A percentile compares a stretch with the other conserved stretches of the same genome.
These are phyloP conservation scores for Scenedesmus sp. DNA, from an alignment of 163 green algal species.

Conservation along the genomic window DNA sequence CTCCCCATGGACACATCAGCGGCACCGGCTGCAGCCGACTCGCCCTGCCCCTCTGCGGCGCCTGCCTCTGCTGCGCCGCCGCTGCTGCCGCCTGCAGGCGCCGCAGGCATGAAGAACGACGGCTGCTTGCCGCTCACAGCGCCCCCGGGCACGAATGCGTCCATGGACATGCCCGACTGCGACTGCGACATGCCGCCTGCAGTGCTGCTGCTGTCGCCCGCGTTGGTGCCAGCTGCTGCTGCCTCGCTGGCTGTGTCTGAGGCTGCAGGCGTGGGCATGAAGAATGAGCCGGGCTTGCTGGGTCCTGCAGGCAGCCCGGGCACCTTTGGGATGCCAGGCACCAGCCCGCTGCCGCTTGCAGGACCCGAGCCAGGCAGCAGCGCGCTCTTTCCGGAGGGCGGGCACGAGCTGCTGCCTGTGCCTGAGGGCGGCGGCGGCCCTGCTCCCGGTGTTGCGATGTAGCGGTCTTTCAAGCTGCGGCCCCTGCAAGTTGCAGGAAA, in stretches of 20 bases:
- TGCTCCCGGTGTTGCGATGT: slow-evolving; percentile 19
- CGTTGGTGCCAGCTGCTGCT: neutral
- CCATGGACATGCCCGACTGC: slow-evolving; percentile 35
- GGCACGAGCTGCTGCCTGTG: neutral
- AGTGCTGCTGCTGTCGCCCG: slow-evolving; percentile 5
- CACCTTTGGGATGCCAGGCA: neutral
- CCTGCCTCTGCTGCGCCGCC: neutral
- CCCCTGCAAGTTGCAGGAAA: neutral
- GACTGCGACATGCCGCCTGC: slow-evolving; percentile 35
- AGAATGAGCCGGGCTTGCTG: neutral
- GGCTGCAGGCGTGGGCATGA: slow-evolving; percentile 34
- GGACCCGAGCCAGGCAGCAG: slow-evolving; percentile 13
- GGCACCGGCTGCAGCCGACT: neutral
- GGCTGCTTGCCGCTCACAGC: neutral
- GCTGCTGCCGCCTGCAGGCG: neutral
- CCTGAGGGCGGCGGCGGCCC: neutral
- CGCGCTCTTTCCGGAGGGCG: slow-evolving; percentile 25
- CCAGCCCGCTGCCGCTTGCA: slow-evolving; percentile 3
- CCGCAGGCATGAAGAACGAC: neutral
- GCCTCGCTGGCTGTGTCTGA: slow-evolving; percentile 15
- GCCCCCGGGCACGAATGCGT: neutral
- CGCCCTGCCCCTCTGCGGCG: neutral
- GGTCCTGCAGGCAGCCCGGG: slow-evolving; percentile 7
- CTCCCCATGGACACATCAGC: neutral
- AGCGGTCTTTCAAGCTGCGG: slow-evolving; percentile 3